Conservation (phyloP, 2,329 filamentous ascomycete genomes). For the Arthroderma sp. region DNA sequence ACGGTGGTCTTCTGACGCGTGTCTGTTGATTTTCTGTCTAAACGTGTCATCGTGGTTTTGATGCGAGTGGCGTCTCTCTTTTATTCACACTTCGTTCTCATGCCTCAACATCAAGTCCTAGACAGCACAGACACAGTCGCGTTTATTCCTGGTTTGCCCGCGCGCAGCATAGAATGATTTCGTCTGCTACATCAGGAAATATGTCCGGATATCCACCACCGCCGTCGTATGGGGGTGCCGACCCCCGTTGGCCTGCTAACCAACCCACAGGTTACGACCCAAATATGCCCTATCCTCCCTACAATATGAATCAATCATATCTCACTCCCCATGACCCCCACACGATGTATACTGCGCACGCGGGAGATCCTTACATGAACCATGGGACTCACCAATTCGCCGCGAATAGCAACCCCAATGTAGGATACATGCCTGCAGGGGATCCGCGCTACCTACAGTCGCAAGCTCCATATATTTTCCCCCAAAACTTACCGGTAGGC, state of each 20-base stretch:
- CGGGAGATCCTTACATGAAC: neutral
- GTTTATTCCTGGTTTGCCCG: neutral
- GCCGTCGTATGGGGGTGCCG: slow-evolving; percentile 31
- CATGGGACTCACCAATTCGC: neutral
- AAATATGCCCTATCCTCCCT: slow-evolving; percentile 18
- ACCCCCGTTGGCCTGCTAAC: slow-evolving; percentile 27
- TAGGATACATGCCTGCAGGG: neutral
- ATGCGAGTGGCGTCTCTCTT: neutral
- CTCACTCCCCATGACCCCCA: neutral
- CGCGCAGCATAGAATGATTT: neutral
- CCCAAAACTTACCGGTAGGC: neutral
- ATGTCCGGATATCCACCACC: slow-evolving; percentile 38
- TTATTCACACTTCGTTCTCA: neutral
- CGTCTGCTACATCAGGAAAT: slow-evolving; percentile 3
- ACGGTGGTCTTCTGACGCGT: neutral
- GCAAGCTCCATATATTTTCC: neutral
- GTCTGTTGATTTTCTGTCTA: neutral
- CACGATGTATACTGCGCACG: neutral
- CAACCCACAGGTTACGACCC: slow-evolving; percentile 18
- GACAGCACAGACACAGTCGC: neutral
- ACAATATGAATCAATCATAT: neutral
- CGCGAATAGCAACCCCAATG: neutral
- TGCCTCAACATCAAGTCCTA: neutral
- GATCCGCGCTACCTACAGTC: neutral
- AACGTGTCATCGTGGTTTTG: neutral